A percentile compares a stretch with the other conserved stretches of the same genome.
Conservation (phyloP, 495 filamentous ascomycete species). For the Aspergillus cavernicola region DNA sequence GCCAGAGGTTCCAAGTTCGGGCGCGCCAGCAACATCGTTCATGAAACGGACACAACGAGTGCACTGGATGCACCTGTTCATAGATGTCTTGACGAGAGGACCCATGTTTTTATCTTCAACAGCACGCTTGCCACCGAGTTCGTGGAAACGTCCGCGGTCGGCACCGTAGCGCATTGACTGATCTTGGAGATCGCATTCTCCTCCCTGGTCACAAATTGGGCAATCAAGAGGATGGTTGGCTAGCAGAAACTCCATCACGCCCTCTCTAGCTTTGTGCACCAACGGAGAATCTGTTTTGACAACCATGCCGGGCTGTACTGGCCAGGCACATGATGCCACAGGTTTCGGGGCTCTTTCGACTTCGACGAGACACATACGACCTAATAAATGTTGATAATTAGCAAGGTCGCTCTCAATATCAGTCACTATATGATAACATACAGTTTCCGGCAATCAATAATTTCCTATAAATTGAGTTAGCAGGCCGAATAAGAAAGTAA, state of each 20-base stretch:
- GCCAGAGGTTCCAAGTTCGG: slow-evolving; percentile 89
- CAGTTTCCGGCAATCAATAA: slow-evolving; percentile 98
- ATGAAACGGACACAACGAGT: slow-evolving; percentile 96
- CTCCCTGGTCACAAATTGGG: slow-evolving; percentile 96
- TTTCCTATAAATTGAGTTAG: slow-evolving; percentile 58
- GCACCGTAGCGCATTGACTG: slow-evolving; percentile 98
- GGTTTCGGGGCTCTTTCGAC: slow-evolving; percentile 94
- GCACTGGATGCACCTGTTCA: slow-evolving; percentile 99
- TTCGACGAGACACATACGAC: slow-evolving; percentile 97
- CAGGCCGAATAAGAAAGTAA: slow-evolving; percentile 10
- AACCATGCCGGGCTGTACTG: slow-evolving; percentile 96
- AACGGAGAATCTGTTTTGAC: slow-evolving; percentile 96
- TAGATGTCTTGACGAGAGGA: slow-evolving; percentile 98
- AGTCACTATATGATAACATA: slow-evolving; percentile 22
- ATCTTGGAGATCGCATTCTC: slow-evolving; percentile 97
- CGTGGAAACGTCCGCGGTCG: slow-evolving; percentile 94
- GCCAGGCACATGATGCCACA: slow-evolving; percentile 97
- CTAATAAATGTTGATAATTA: slow-evolving; percentile 21
- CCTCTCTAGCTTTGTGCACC: slow-evolving; percentile 94
- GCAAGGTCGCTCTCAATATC: slow-evolving; percentile 5
- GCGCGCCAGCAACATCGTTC: slow-evolving; percentile 93
- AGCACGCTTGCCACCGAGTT: slow-evolving; percentile 88
- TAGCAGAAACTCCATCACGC: slow-evolving; percentile 97
- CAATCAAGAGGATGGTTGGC: slow-evolving; percentile 98
- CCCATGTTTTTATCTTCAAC: slow-evolving; percentile 99